These are phyloP conservation scores for Trichoderma koningiopsis DNA, from an alignment of 2,329 filamentous ascomycete genomes.

Conservation along the genomic window DNA sequence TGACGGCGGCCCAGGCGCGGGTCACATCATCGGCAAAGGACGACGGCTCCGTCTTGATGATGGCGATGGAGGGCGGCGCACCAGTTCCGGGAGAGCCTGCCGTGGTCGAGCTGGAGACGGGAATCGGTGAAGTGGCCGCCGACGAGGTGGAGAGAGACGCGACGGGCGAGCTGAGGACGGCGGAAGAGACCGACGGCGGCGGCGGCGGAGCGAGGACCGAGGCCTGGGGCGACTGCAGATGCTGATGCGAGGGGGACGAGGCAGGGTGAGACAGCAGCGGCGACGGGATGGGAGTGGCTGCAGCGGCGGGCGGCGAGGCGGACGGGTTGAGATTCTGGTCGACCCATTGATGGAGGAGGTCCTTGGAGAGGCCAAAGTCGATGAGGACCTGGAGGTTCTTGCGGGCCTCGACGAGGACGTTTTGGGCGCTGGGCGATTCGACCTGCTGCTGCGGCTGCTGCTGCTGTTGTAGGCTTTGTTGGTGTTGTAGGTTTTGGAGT, in stretches of 20 bases:
- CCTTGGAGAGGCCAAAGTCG: slow-evolving; percentile 49
- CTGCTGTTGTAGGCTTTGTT: not conserved
- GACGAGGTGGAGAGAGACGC: slow-evolving; percentile 27
- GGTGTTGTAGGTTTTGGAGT: slow-evolving; percentile 28
- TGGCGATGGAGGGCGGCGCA: slow-evolving; percentile 22
- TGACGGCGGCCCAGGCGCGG: slow-evolving; percentile 21
- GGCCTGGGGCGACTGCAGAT: slow-evolving; percentile 24
- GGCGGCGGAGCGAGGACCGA: slow-evolving; percentile 34
- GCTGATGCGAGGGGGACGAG: slow-evolving; percentile 27
- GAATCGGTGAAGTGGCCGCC: slow-evolving; percentile 21
- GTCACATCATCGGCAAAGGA: slow-evolving; percentile 25
- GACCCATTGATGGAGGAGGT: slow-evolving; percentile 46
- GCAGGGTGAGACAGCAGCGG: slow-evolving; percentile 24
- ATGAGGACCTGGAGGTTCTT: slow-evolving; percentile 51
- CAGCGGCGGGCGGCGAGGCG: slow-evolving; percentile 21
- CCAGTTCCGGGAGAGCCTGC: slow-evolving; percentile 26
- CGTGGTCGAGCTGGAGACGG: slow-evolving; percentile 38
- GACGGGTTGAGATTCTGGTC: slow-evolving; percentile 31
- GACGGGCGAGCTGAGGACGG: slow-evolving; percentile 27
- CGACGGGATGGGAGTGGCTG: slow-evolving; percentile 26
- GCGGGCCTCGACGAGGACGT: slow-evolving; percentile 49
- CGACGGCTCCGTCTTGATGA: slow-evolving; percentile 25
- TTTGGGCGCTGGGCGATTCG: slow-evolving; percentile 43
- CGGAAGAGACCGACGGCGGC: slow-evolving; percentile 32
- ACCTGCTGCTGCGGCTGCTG: slow-evolving; percentile 33